Conservation (phyloP, 2,329 filamentous ascomycete genomes). For the Aspergillus bombycis region DNA sequence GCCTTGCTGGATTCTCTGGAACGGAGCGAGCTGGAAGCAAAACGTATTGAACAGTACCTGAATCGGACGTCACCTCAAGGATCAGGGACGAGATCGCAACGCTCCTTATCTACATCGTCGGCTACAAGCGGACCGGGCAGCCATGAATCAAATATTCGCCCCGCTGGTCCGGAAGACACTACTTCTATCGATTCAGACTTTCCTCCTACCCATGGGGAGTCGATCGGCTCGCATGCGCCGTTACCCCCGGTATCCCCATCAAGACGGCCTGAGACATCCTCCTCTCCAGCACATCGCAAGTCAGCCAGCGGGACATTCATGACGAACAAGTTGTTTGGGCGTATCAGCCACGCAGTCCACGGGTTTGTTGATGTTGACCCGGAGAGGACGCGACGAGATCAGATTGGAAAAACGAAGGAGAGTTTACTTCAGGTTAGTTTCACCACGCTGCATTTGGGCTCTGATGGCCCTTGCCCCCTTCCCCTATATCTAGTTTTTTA, state of each 20-base stretch:
- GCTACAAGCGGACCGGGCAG: slow-evolving; percentile 44
- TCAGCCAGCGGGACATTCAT: slow-evolving; percentile 86
- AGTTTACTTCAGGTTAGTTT: slow-evolving; percentile 64
- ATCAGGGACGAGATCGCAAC: slow-evolving; percentile 54
- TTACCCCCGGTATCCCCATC: slow-evolving; percentile 70
- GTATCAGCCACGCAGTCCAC: slow-evolving; percentile 92
- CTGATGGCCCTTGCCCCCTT: background rate
- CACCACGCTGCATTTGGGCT: background rate
- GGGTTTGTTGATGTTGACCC: slow-evolving; percentile 96
- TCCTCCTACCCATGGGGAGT: slow-evolving; percentile 80
- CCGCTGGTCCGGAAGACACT: slow-evolving; percentile 71
- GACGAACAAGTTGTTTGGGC: slow-evolving; percentile 89
- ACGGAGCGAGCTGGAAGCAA: slow-evolving; percentile 87
- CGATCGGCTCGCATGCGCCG: slow-evolving; percentile 63
- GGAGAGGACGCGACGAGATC: slow-evolving; percentile 86
- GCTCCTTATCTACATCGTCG: slow-evolving; percentile 66
- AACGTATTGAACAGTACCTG: slow-evolving; percentile 90
- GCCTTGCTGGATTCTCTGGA: slow-evolving; percentile 84
- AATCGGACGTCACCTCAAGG: slow-evolving; percentile 59
- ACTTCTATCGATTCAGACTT: slow-evolving; percentile 96
- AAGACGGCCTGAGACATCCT: slow-evolving; percentile 38
- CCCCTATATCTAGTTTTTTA: background rate
- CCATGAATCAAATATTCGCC: slow-evolving; percentile 51
- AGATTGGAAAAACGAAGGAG: slow-evolving; percentile 94
- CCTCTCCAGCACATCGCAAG: slow-evolving; percentile 69